Percentiles rank a stretch among this genome's conserved stretches.
Evolutionary conservation across 768 basidiomycete species (phyloP).

Genomic region (Podaxis sp.): DNA sequence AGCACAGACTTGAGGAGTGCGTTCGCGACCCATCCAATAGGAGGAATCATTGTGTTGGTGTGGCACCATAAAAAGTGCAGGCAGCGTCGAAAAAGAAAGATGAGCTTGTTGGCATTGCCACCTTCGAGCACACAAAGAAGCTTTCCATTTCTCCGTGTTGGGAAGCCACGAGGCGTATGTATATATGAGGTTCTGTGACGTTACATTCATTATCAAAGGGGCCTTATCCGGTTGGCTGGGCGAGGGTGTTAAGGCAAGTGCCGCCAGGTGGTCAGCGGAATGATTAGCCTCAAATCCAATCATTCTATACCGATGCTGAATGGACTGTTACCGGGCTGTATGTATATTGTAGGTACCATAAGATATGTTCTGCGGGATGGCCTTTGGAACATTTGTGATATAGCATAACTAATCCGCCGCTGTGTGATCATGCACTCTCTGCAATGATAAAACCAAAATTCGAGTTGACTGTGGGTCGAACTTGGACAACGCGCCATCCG

Average conservation of each 20-base stretch:
- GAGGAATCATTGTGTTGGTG: constrained; percentile 2
- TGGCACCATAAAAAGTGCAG: not conserved
- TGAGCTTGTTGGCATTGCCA: not conserved
- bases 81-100: not conserved
- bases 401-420: not conserved
- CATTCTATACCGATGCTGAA: not conserved
- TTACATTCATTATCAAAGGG: not conserved
- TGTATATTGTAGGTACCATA: not conserved
- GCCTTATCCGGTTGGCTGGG: not conserved
- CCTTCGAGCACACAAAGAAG: not conserved
- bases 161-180: not conserved
- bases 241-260: not conserved
- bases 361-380: no score
- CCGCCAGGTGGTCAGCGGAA: not conserved
- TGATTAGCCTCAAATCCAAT: not conserved
- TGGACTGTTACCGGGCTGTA: not conserved
- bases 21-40: constrained; percentile 5
- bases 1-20: constrained; percentile 10
- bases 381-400: not conserved
- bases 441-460: constrained; percentile 14
- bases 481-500: constrained; percentile 8
- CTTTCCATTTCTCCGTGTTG: not conserved
- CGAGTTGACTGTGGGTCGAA: not conserved
- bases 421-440: not conserved
- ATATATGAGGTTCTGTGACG: not conserved